phyloP scores from a whole-genome alignment of 148 eudicot genomes.

The Fagopyrum tataricum region DNA sequence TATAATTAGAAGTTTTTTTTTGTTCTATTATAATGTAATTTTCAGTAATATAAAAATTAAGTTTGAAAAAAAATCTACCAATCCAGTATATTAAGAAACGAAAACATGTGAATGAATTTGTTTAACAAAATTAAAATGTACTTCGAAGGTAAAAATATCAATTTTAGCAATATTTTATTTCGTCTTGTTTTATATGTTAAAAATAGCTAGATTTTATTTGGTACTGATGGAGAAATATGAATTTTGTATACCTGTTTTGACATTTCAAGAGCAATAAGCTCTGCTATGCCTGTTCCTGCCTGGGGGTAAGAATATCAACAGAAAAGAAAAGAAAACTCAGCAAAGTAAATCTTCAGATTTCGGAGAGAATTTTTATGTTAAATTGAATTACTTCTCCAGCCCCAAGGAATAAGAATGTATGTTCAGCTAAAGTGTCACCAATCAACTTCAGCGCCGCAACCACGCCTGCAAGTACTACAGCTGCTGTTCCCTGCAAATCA shows the following conservation, averaged over 20 bases:
- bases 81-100: no score
- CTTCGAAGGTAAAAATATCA: no score
- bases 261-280: conserved; percentile 89
- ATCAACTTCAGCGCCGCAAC: conserved; percentile 72
- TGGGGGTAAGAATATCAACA: conserved; percentile 21
- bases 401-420: conserved; percentile 81
- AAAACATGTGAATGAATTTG: no score
- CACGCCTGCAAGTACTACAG: conserved; percentile 85
- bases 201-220: neutral
- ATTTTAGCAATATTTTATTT: no score
- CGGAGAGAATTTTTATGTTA: no score
- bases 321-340: neutral
- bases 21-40: no score
- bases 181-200: no score
- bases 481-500: conserved; percentile 71
- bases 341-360: no score
- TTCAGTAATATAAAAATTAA: no score
- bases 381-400: conserved; percentile 68
- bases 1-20: no score
- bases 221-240: neutral
- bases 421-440: conserved; percentile 80
- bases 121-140: no score
- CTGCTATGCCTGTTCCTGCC: conserved; percentile 99
- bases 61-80: no score
- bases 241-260: conserved; percentile 59